Evolutionary conservation across 2,329 filamentous ascomycete species (phyloP).

Genomic region (Cladosporium sp.): DNA sequence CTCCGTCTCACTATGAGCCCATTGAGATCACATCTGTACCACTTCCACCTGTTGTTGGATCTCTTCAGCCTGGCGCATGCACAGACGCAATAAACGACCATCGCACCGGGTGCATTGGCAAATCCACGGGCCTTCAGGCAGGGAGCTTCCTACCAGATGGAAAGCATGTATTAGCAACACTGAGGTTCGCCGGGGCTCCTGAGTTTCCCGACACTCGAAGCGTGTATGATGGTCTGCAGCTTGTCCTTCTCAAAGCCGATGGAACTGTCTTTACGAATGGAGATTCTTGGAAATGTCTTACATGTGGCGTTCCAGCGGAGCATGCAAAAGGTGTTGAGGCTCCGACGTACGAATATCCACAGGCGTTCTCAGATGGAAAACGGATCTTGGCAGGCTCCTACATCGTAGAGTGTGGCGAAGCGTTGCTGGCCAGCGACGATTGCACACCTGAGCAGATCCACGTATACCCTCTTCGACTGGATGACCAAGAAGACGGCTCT

Average conservation of each 20-base stretch:
- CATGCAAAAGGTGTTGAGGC: conserved; percentile 10
- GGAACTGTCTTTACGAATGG: conserved; percentile 40
- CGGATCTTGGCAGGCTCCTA: conserved; percentile 31
- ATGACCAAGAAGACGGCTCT: conserved; percentile 28
- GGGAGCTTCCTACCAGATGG: conserved; percentile 40
- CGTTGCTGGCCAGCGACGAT: conserved; percentile 30
- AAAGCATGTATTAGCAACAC: conserved; percentile 38
- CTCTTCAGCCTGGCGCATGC: conserved; percentile 30
- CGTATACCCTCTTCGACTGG: conserved; percentile 42
- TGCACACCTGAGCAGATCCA: conserved; percentile 35
- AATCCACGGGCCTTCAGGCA: conserved; percentile 22
- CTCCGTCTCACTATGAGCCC: conserved; percentile 25
- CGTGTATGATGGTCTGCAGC: conserved; percentile 39
- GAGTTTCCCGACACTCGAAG: conserved; percentile 35
- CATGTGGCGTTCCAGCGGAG: conserved; percentile 37
- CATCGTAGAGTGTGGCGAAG: conserved; percentile 36
- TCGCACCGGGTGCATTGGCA: conserved; percentile 36
- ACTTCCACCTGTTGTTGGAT: conserved; percentile 34
- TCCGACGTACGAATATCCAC: conserved; percentile 37
- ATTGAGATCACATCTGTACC: conserved; percentile 35
- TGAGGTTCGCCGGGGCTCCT: conserved; percentile 42
- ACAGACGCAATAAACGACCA: conserved; percentile 31
- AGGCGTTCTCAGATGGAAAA: conserved; percentile 38
- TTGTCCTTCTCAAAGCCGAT: conserved; percentile 43
- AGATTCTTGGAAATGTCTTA: conserved; percentile 46